Evolutionary conservation across 106 monocot species (phyloP).

Genomic region (Acorus gramineus): DNA sequence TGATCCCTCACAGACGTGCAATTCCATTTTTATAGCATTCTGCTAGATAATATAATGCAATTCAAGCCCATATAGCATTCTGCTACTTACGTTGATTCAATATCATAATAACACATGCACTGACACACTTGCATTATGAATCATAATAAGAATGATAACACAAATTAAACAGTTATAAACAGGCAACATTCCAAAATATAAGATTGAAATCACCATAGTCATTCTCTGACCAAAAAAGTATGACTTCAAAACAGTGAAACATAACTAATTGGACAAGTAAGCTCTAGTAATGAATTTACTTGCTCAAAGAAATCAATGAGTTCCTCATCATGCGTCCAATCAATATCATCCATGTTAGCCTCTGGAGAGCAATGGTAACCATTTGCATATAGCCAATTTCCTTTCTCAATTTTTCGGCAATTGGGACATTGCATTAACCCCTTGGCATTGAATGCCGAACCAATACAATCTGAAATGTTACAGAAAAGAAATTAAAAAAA

Average conservation of each 20-base stretch:
- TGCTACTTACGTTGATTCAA: no score
- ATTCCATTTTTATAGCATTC: no score
- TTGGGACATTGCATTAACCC: slow-evolving; percentile 76
- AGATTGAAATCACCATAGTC: no score
- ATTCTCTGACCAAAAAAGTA: no score
- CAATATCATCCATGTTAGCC: slow-evolving; percentile 24
- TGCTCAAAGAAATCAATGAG: slow-evolving; percentile 46
- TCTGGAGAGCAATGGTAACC: slow-evolving; percentile 36
- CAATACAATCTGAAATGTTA: slow-evolving; percentile 63
- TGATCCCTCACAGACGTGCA: no score
- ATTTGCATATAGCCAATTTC: slow-evolving; percentile 70
- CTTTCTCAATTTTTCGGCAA: slow-evolving; percentile 68
- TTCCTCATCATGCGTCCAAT: slow-evolving; percentile 59
- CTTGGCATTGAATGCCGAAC: slow-evolving; percentile 77
- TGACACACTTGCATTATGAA: no score
- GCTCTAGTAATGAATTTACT: slow-evolving; percentile 28
- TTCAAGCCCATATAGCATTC: no score
- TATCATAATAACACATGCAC: no score
- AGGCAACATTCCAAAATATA: no score
- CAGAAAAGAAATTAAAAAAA: background rate
- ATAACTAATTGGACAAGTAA: background rate
- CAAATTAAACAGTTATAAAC: no score
- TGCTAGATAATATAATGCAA: no score
- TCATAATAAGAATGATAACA: no score
- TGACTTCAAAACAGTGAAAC: background rate